Percentiles rank a stretch among this genome's conserved stretches.
These are phyloP conservation scores for Helichrysum umbraculigerum DNA, from an alignment of 129 eudicot genomes.

Conservation along the genomic window DNA sequence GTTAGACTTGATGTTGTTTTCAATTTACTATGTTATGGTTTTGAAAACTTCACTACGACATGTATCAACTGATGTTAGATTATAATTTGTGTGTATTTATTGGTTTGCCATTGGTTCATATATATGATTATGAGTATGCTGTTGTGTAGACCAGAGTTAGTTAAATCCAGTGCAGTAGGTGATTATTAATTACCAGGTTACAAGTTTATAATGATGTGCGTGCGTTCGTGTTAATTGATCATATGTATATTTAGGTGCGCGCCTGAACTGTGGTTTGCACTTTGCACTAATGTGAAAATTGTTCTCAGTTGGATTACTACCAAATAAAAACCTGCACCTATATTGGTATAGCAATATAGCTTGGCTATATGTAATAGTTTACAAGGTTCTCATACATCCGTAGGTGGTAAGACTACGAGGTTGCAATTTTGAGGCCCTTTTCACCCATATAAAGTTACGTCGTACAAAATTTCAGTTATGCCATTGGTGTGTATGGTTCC, in stretches of 20 bases:
- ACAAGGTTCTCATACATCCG: no score
- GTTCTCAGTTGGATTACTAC: not conserved
- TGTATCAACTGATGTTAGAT: not conserved
- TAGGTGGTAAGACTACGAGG: not conserved
- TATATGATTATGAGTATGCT: not conserved
- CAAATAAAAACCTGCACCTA: not conserved
- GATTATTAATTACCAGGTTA: slow-evolving; percentile 2
- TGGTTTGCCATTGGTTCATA: not conserved
- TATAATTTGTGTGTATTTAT: not conserved
- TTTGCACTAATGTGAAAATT: no score
- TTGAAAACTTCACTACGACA: not conserved
- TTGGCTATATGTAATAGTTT: no score
- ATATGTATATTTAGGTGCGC: no score
- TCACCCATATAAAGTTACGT: not conserved
- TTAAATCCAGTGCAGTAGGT: slow-evolving; percentile 16
- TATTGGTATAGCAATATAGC: no score
- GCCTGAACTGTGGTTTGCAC: no score
- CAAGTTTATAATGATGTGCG: not conserved
- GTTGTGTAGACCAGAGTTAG: not conserved
- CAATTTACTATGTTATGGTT: slow-evolving; percentile 15
- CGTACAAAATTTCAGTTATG: not conserved
- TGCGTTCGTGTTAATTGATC: not conserved
- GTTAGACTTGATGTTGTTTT: not conserved
- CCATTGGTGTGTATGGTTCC: not conserved
- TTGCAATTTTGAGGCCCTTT: slow-evolving; percentile 1